Evolutionary conservation across 106 monocot species (phyloP).

Genomic region (Apostasia ramifera): DNA sequence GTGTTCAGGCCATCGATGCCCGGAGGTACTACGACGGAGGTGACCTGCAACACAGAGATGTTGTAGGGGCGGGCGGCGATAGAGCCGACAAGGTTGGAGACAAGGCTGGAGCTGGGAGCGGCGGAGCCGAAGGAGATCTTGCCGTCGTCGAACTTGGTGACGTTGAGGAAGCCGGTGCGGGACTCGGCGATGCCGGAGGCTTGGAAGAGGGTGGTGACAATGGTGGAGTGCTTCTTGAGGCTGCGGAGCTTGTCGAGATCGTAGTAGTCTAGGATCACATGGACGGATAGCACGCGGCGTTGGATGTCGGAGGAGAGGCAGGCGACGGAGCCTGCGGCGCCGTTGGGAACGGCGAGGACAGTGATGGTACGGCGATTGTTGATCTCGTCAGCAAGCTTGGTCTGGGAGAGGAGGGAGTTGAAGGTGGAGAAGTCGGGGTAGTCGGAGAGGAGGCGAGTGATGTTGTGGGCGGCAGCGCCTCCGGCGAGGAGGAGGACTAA

Average conservation of each 20-base stretch:
- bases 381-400: constrained; percentile 29
- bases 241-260: constrained; percentile 29
- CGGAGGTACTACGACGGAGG: constrained; percentile 27
- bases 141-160: constrained; percentile 16
- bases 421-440: constrained; percentile 26
- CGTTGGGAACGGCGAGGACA: constrained; percentile 34
- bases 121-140: constrained; percentile 29
- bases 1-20: constrained; percentile 8
- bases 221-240: constrained; percentile 13
- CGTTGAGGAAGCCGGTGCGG: constrained; percentile 41
- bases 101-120: constrained; percentile 14
- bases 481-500: constrained; percentile 10
- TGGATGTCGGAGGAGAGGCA: constrained; percentile 12
- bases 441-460: constrained; percentile 32
- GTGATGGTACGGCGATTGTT: constrained; percentile 44
- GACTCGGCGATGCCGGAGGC: constrained; percentile 27
- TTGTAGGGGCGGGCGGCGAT: constrained; percentile 34
- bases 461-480: constrained; percentile 25
- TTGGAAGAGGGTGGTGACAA: constrained; percentile 48
- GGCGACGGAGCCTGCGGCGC: constrained; percentile 9
- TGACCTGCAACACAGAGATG: constrained; percentile 51
- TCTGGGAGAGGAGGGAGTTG: constrained; percentile 35
- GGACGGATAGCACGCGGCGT: constrained; percentile 26
- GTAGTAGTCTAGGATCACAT: constrained; percentile 58
- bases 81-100: constrained; percentile 8